Evolutionary conservation across 2,329 filamentous ascomycete species (phyloP).

Genomic region (Exophiala viscosa): DNA sequence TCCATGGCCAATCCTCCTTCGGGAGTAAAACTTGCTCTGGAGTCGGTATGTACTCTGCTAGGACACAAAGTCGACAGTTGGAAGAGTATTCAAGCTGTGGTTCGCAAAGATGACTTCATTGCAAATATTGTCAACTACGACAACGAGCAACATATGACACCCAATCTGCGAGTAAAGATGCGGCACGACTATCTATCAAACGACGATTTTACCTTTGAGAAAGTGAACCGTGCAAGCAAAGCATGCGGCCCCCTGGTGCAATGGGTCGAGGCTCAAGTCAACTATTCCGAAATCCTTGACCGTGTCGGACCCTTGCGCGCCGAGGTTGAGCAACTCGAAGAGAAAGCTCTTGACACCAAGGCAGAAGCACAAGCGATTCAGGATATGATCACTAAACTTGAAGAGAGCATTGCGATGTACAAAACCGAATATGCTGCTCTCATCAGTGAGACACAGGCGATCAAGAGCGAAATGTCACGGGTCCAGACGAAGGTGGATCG

Average conservation of each 20-base stretch:
- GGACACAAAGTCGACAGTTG: conserved; percentile 87
- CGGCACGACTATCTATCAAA: conserved; percentile 86
- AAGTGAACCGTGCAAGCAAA: conserved; percentile 92
- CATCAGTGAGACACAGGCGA: conserved; percentile 94
- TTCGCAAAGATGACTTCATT: conserved; percentile 94
- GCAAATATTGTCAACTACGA: conserved; percentile 96
- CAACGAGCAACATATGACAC: conserved; percentile 93
- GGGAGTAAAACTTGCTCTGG: conserved; percentile 85
- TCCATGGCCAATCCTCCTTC: conserved; percentile 92
- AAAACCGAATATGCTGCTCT: conserved; percentile 93
- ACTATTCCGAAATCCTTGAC: conserved; percentile 95
- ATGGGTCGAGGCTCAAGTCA: conserved; percentile 95
- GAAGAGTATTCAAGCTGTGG: conserved; percentile 84
- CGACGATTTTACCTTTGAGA: conserved; percentile 93
- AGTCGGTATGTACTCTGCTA: conserved; percentile 92
- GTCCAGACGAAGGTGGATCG: conserved; percentile 98
- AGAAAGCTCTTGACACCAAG: conserved; percentile 85
- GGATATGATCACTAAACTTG: conserved; percentile 76
- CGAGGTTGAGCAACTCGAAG: conserved; percentile 82
- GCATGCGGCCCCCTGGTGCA: conserved; percentile 95
- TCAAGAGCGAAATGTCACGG: conserved; percentile 93
- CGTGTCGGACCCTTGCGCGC: conserved; percentile 87
- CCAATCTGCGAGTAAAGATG: conserved; percentile 77
- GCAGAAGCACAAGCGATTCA: conserved; percentile 89
- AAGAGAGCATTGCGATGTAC: conserved; percentile 88